A percentile compares a stretch with the other conserved stretches of the same genome.
These are phyloP conservation scores for Hericium erinaceus DNA, from an alignment of 768 basidiomycete species.

Conservation along the genomic window DNA sequence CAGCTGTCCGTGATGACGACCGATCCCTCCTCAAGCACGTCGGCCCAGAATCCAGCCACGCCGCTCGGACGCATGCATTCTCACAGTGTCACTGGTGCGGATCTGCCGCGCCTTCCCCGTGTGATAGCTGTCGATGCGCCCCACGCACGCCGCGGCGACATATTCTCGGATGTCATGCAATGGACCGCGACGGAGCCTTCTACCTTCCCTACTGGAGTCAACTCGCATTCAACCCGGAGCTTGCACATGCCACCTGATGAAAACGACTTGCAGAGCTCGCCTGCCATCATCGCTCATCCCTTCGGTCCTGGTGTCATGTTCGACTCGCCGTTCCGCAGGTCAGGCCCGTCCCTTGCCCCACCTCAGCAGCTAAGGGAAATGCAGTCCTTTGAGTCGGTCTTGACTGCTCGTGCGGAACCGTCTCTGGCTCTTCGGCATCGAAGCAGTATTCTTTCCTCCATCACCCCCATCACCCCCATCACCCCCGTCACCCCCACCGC, in stretches of 20 bases:
- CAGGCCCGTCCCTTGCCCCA: constrained; percentile 25
- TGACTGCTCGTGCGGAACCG: constrained; percentile 59
- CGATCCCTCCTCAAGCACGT: not conserved
- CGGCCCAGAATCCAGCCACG: constrained; percentile 20
- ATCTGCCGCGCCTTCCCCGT: constrained; percentile 37
- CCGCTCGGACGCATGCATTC: constrained; percentile 57
- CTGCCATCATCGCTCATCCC: constrained; percentile 36
- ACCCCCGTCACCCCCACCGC: not conserved
- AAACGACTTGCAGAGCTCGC: constrained; percentile 1
- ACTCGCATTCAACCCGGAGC: constrained; percentile 18
- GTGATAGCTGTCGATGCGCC: constrained; percentile 20
- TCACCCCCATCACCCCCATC: not conserved
- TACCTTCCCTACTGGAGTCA: constrained; percentile 24
- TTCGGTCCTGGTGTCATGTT: constrained; percentile 59
- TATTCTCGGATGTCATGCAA: constrained; percentile 59
- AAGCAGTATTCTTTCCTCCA: constrained; percentile 1
- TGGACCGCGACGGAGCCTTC: constrained; percentile 38
- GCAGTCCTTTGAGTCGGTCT: constrained; percentile 80
- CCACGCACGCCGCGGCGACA: constrained; percentile 30
- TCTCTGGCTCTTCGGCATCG: not conserved
- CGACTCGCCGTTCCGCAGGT: constrained; percentile 44
- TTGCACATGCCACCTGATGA: not conserved
- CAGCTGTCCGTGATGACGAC: constrained; percentile 27
- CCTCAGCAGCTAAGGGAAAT: constrained; percentile 61
- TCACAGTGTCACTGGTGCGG: constrained; percentile 68